Percentiles rank a stretch among this genome's conserved stretches.
phyloP scores from a whole-genome alignment of 2,329 filamentous ascomycete genomes.

The Botrytis medusae region DNA sequence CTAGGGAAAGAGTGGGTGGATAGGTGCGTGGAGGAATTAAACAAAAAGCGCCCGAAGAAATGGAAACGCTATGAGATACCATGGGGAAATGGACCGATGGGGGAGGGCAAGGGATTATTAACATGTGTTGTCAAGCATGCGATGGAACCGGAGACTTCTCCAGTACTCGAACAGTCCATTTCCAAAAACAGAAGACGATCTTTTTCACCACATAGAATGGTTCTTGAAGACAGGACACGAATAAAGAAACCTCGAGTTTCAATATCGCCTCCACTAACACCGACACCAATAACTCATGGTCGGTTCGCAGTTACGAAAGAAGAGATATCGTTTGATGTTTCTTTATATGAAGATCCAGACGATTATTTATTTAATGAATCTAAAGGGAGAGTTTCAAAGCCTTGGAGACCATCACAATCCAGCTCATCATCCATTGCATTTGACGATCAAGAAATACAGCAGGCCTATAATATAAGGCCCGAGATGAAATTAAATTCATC shows the following conservation, averaged over 20 bases:
- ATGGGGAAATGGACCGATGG: background rate
- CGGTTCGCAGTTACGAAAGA: background rate
- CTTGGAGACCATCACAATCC: background rate
- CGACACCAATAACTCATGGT: background rate
- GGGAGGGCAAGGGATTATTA: background rate
- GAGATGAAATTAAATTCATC: background rate
- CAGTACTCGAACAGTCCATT: background rate
- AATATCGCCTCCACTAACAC: background rate
- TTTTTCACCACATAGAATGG: background rate
- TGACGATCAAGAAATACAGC: background rate
- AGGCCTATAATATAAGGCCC: background rate
- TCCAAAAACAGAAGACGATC: background rate
- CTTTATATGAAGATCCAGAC: background rate
- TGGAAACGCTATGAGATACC: constrained; percentile 6
- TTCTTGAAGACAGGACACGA: background rate
- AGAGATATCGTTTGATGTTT: background rate
- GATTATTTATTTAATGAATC: background rate
- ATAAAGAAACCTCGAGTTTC: background rate
- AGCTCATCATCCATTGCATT: background rate
- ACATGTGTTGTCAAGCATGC: constrained; percentile 11
- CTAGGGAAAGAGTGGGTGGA: background rate
- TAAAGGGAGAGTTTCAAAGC: background rate
- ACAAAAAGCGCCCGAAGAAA: background rate
- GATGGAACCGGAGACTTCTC: background rate
- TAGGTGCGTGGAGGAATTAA: background rate